Base-by-base conservation (phyloP, 306 rosid genomes). In the Begonia peltatifolia region DNA sequence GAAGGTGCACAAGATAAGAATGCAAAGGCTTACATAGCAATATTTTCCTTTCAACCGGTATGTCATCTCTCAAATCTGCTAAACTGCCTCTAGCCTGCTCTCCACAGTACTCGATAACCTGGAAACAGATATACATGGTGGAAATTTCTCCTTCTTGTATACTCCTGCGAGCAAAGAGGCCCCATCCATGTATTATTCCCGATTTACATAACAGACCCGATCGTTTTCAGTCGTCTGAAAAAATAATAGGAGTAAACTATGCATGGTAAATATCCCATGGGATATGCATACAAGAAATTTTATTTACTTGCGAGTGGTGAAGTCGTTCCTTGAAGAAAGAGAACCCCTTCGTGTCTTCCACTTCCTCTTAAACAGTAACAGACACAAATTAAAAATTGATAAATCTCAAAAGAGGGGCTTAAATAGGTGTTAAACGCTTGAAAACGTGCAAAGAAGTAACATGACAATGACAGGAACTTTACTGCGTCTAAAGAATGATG, bases 101-200 rank as follows among this genome's bases (percentile, higher is more conserved):
- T 44, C 99, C 99, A 14, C 86, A 92, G 64, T 90, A 90, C 74
- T 90, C 99, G 35, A 80, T 78, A 73, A 90, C 92, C 99, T 90
- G 65, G 59, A 72, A 15, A 69, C 22, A 68, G 63, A 59, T 3
- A 18, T 11, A 10, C 1, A 58, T 20, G 20, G 6, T 36, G 30
- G 16, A 35, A 48, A 16, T 12, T 58, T 90, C 95, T 64, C 99
- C 99, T 76, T 86, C 99, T 75, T 83, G 92, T 57, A 90, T 68
- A 75, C 83, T 76, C 59, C 68, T 75, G 15, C 95, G 82, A 10
- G 99, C 95, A 83, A 90, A 90, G 62, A 90, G 92, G 55, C 99
- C 99, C 99, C 99, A 90, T 73, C 99, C 95, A 79, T 90, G 99
- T 74, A 90, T 90, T 74, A 90, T 90, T 25, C 95, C 94, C 16